Evolutionary conservation across 2,329 filamentous ascomycete species (phyloP).

Genomic region (Talaromyces sp.): DNA sequence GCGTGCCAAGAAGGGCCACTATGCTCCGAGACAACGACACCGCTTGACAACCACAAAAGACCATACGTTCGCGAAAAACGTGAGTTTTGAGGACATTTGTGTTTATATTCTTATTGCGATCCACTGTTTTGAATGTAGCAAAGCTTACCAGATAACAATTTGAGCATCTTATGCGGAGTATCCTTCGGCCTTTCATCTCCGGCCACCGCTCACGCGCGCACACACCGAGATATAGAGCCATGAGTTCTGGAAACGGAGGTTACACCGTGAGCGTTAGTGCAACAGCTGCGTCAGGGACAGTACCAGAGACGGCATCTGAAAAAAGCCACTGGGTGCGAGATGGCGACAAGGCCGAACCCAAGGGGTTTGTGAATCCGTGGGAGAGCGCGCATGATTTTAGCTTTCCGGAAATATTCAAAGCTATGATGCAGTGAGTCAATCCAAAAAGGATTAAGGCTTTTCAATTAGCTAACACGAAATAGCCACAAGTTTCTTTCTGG

Average conservation of each 20-base stretch:
- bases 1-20: not conserved
- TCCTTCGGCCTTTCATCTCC: not conserved
- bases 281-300: not conserved
- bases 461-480: not conserved
- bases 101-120: too few relatives aligned
- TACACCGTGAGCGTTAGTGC: not conserved
- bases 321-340: conserved; percentile 10
- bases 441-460: too few relatives aligned
- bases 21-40: not conserved
- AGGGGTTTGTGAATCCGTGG: conserved; percentile 11
- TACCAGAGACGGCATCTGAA: conserved; percentile 7
- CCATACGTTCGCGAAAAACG: not conserved
- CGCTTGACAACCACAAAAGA: too few relatives aligned
- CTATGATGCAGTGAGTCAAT: conserved; percentile 7
- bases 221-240: not conserved
- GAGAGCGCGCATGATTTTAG: conserved; percentile 8
- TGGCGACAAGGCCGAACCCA: not conserved
- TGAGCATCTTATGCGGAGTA: conserved; percentile 1
- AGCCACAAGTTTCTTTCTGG: conserved; percentile 13
- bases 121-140: too few relatives aligned
- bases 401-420: conserved; percentile 11
- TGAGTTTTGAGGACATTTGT: too few relatives aligned
- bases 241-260: not conserved
- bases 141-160: not conserved
- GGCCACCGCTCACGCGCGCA: not conserved